Evolutionary conservation across 2,329 filamentous ascomycete species (phyloP), one percentile per base, ranked within the genome.

Genomic region (Stagonosporopsis cucurbitacearum): DNA sequence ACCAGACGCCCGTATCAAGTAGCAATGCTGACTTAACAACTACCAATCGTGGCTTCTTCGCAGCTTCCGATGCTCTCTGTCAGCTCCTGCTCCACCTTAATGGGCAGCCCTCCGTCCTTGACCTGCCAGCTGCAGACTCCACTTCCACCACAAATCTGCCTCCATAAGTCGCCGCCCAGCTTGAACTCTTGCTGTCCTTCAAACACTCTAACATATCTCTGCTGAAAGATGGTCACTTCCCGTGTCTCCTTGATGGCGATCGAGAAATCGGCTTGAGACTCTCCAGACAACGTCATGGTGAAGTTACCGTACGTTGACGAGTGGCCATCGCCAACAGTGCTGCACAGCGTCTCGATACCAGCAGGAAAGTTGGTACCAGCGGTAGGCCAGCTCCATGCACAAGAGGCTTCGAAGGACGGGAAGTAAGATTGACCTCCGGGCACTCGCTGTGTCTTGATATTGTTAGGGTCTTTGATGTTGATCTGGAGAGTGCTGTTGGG

Each of bases 401-500:
- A 54, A 9, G 32, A 28, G 15, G 52, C 40, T 5, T 44, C 32
- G 19, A 32, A 49, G 12, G 52, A 15, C 2, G 45, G 35, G 20
- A 54, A 32, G 6, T 15, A 40, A n/a, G 40, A 40, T 15, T 49
- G 33, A 20, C 52, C 52, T 9, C 23, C 37, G n/a, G 45, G 19
- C 8, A 32, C 20, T 4, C 28, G 45, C 22, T 48, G 52, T 2
- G 49, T 40, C 4, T 20, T 37, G 40, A 49, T 45, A 0, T 20
- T 20, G 33, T 54, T 50, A 6, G 52, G 52, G 3, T 54, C n/a
- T n/a, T 50, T 40, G 45, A 54, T 48, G 28, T n/a, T 42, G 30
- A 54, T 45, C 0, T 7, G 13, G 6, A 47, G 22, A 7, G n/a
- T 48, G 33, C 32, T 40, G 23, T 28, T 47, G 17, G 43, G 19